Evolutionary conservation across 2,329 filamentous ascomycete species (phyloP), one percentile per base, ranked within the genome.

Genomic region (Alternaria tenuissima): DNA sequence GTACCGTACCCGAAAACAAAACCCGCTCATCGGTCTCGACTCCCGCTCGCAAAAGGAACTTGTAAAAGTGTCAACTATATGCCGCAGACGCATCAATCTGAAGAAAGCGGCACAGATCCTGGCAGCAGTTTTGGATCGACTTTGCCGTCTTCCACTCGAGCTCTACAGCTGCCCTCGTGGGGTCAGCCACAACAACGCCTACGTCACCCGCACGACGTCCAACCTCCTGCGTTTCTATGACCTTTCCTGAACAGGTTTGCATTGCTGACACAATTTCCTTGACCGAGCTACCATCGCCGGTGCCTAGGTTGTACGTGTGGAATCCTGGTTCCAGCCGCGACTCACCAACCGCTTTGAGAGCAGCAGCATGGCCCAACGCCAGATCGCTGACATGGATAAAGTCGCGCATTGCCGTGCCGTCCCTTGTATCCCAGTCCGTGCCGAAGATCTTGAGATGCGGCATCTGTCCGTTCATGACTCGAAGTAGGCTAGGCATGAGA

Each of bases 341-440:
- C 41, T 44, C 57, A 18, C 62, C 47, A 47, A 59, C 64, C 7
- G 67, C 67, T 8, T 52, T 47, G 20, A 88, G 80, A 1, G 87
- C 87, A 7, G 87, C 85, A 26, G 88, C 82, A 73, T 89, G 87
- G 6, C 85, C 87, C 34, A 82, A 80, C 7, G 87, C 87, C 36
- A 89, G 82, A 72, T 89, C 88, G 20, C 81, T 84, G 42, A 89
- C 87, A 65, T 89, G 87, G 64, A 89, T 88, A 69, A 88, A 89
- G 72, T 89, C 87, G 36, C 88, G 83, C 20, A 89, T 81, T 0
- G 86, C 86, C 0, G 87, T 89, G 6, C 88, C 87, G 58, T 89
- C 87, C 1, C 79, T 74, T 0, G 87, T 89, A 52, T 87, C 82
- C 82, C 87, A 89, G 74, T 89, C 86, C 3, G 79, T 81, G 7